Percentiles rank a stretch among this genome's conserved stretches.
Conservation (phyloP, 1,284 basidiomycete genomes). For the Cryptococcus jaspeensis region DNA sequence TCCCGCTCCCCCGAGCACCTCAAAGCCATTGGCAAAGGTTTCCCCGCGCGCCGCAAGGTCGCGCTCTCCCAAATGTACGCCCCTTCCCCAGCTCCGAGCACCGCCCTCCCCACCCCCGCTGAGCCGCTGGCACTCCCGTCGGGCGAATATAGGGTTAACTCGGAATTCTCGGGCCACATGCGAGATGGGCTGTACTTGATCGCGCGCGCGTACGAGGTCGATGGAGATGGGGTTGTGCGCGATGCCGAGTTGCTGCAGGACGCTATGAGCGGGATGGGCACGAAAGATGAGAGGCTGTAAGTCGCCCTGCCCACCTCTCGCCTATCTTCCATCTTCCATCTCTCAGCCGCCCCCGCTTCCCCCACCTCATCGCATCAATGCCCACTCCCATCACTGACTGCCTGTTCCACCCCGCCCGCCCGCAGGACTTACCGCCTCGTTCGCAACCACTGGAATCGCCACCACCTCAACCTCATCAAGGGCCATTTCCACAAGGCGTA, state of each 20-base stretch:
- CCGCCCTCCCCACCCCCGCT: too few relatives aligned
- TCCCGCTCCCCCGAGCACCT: constrained; percentile 49
- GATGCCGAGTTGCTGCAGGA: constrained; percentile 46
- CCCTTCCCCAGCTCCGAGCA: neutral
- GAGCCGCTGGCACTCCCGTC: too few relatives aligned
- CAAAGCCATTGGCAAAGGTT: constrained; percentile 44
- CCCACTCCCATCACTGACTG: too few relatives aligned
- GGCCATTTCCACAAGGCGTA: constrained; percentile 43
- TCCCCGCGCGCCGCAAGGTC: constrained; percentile 38
- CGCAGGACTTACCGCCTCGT: constrained; percentile 46
- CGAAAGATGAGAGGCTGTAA: constrained; percentile 51
- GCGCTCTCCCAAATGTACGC: constrained; percentile 41
- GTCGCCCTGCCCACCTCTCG: too few relatives aligned
- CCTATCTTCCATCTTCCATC: too few relatives aligned
- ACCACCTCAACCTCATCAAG: constrained; percentile 49
- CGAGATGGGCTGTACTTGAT: constrained; percentile 45
- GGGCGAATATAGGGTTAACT: constrained; percentile 38
- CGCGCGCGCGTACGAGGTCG: constrained; percentile 41
- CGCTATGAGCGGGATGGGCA: constrained; percentile 50
- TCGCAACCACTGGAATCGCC: constrained; percentile 50
- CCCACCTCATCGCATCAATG: too few relatives aligned
- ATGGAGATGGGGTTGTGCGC: constrained; percentile 46
- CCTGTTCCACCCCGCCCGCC: too few relatives aligned
- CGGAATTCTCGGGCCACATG: constrained; percentile 53
- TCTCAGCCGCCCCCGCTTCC: too few relatives aligned